Conservation (phyloP, 768 basidiomycete genomes). For the Naganishia kalamii region DNA sequence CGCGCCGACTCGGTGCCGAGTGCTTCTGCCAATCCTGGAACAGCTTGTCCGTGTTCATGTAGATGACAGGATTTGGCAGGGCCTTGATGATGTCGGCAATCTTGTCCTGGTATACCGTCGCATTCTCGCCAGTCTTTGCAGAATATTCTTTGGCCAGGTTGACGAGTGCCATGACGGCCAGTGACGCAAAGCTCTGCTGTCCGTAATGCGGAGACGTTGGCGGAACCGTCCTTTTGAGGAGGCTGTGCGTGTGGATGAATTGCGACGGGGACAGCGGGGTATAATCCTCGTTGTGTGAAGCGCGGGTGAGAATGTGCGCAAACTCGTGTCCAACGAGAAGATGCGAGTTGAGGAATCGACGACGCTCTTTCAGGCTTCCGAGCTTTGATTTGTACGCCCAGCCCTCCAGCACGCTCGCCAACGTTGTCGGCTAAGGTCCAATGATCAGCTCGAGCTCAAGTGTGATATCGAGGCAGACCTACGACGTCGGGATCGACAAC, state of each 20-base stretch:
- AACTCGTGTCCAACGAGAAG: constrained; percentile 80
- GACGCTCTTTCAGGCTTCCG: constrained; percentile 67
- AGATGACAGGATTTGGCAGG: constrained; percentile 76
- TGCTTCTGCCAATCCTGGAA: constrained; percentile 60
- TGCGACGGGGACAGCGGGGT: constrained; percentile 55
- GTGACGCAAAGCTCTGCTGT: constrained; percentile 88
- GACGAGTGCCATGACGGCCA: constrained; percentile 88
- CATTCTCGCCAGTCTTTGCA: constrained; percentile 53
- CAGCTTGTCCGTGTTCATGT: constrained; percentile 87
- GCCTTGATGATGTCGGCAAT: constrained; percentile 84
- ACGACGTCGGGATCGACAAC: constrained; percentile 94
- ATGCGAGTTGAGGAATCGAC: constrained; percentile 81
- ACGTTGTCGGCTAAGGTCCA: constrained; percentile 68
- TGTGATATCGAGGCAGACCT: constrained; percentile 43
- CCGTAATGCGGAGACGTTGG: constrained; percentile 72
- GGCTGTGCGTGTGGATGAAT: constrained; percentile 50
- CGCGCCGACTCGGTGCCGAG: background rate
- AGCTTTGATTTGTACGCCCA: constrained; percentile 83
- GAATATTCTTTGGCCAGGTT: constrained; percentile 77
- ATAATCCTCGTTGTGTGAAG: constrained; percentile 76
- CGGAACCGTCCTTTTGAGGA: constrained; percentile 49
- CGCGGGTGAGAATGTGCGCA: constrained; percentile 82
- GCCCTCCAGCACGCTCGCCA: constrained; percentile 78
- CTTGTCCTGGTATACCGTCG: constrained; percentile 52
- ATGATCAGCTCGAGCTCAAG: background rate